Evolutionary conservation across 495 filamentous ascomycete genomes (phyloP), one percentile per base, ranked within the genome.

Genomic region (Aspergillus avenaceus): DNA sequence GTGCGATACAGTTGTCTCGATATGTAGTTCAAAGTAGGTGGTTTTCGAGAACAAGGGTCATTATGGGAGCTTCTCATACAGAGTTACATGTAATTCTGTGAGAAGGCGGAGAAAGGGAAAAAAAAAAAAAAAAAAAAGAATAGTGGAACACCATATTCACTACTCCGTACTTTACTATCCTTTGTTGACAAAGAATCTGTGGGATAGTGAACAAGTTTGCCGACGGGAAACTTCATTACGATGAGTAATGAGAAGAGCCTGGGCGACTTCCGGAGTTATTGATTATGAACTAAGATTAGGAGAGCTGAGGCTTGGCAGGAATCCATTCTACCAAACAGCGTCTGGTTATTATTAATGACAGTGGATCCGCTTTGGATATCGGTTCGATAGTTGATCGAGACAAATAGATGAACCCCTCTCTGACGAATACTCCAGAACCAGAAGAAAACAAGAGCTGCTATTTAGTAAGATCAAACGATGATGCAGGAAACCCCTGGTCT

Each of bases 381-480:
- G 29, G 45, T 44, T 45, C 37, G 21, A 41, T 48, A 45, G 16
- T 19, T 21, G 34, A 38, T 38, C 6, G 16, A 19, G 34, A 38
- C 2, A 14, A 36, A 2, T 36, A 14, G 2, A 3, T 13, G 6
- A 36, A 14, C 8, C 32, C 28, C 28, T 31, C 28, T 8, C 1
- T 2, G n/a, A n/a, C n/a, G n/a, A n/a, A n/a, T n/a, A n/a, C n/a
- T n/a, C n/a, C n/a, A n/a, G n/a, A n/a, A n/a, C n/a, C n/a, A 7
- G 32, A 12, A n/a, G 2, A 16, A 36, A 49, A 53, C 16, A 53
- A 46, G 31, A 41, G 1, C 36, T 47, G n/a, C 25, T 31, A 23
- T 41, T 53, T 58, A 45, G 49, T 53, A 47, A 58, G n/a, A 16
- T 3, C 19, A 5, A 4, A 18, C n/a, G 19, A 3, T 36, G 32